Base-by-base conservation (phyloP, 495 filamentous ascomycete genomes). In the Neurospora sp. region DNA sequence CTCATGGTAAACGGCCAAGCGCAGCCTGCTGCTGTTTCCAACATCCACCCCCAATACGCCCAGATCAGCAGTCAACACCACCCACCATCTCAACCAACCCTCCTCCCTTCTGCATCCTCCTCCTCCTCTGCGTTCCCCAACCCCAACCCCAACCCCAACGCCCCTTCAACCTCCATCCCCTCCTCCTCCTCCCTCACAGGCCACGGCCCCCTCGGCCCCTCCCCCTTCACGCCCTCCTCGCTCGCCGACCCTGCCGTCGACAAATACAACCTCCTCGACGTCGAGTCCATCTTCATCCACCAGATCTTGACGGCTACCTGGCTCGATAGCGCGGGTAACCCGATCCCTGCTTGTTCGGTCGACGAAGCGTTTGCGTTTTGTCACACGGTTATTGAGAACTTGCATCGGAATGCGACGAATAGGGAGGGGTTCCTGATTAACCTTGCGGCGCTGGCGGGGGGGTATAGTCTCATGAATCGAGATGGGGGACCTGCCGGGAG, bases 1-100 rank as follows among this genome's bases (percentile, higher is more conserved):
- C 80, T 93, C 0, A 84, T 91, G 72, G 83, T 94, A 1, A 94
- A 93, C 74, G 92, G 91, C 3, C 86, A 88, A 39, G 22, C 48
- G 20, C 48, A 59, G 20, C 72, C 75, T 16, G 40, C 79, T 12
- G 65, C 72, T 44, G 40, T 70, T 40, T 71, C 61, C n/a, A 77
- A 72, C 42, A 78, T 68, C 71, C 35, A 40, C 48, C 71, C 69
- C 70, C 14, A 27, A 27, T 40, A 41, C 71, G 12, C 9, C 31
- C 18, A 20, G 18, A 41, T 9, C 10, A 31, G 14, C 68, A 20
- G 3, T 20, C 40, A 37, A 8, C 70, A 45, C 3, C 18, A 31
- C 61, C 73, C 69, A 59, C 6, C 59, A 0, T 44, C 31, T 1
- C 31, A 72, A 48, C 65, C 72, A 35, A 41, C 70, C 16, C 70